These are phyloP conservation scores for Penicillium crystallinum DNA, from an alignment of 495 filamentous ascomycete species.

Conservation along the genomic window DNA sequence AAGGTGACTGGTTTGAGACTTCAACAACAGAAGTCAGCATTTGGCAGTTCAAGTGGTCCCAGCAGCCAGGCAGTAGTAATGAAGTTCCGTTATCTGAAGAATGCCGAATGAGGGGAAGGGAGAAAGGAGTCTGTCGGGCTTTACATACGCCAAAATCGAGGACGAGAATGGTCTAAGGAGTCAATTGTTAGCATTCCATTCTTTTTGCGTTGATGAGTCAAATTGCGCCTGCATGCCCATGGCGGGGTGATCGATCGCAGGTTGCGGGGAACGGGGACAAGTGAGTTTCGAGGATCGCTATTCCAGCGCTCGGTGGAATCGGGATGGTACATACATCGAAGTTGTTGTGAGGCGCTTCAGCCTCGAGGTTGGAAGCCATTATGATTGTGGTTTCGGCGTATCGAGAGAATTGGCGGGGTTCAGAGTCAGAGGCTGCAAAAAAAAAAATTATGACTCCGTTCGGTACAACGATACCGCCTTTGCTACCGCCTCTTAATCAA, in stretches of 20 bases:
- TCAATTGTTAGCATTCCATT: slow-evolving; percentile 10
- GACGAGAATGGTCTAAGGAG: slow-evolving; percentile 6
- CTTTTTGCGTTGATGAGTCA: not conserved
- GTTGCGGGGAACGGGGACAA: slow-evolving; percentile 1
- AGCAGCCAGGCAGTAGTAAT: not conserved
- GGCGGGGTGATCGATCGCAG: slow-evolving; percentile 6
- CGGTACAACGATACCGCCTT: too few relatives aligned
- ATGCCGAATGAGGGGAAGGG: slow-evolving; percentile 2
- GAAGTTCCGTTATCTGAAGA: slow-evolving; percentile 2
- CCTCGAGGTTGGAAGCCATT: slow-evolving; percentile 9
- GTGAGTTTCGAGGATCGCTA: slow-evolving; percentile 3
- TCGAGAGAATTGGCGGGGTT: slow-evolving; percentile 5
- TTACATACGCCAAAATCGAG: slow-evolving; percentile 6
- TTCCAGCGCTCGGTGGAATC: slow-evolving; percentile 1
- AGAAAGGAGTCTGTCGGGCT: too few relatives aligned
- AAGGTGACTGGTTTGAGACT: slow-evolving; percentile 57
- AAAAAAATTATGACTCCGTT: too few relatives aligned
- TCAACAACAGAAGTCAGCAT: slow-evolving; percentile 8
- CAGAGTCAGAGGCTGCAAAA: too few relatives aligned
- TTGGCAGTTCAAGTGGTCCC: not conserved
- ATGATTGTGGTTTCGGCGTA: slow-evolving; percentile 2
- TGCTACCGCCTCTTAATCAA: too few relatives aligned
- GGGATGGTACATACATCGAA: slow-evolving; percentile 12
- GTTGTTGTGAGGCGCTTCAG: slow-evolving; percentile 14
- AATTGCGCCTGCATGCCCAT: not conserved